Conservation (phyloP, 2,329 filamentous ascomycete genomes). For the Plectosphaerella sp. region DNA sequence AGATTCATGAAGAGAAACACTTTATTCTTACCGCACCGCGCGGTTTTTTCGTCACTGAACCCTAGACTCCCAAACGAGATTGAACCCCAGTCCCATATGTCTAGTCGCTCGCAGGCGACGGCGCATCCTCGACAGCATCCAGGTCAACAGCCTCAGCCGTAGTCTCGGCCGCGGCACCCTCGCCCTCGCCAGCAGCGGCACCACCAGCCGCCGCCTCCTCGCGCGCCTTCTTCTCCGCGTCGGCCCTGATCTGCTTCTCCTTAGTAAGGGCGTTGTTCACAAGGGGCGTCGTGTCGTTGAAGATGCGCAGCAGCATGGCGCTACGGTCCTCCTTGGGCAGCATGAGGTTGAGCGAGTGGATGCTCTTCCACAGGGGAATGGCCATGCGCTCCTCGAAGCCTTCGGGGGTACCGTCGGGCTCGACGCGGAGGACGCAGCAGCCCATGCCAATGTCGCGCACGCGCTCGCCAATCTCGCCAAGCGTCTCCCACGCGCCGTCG, state of each 20-base stretch:
- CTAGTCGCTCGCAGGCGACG: background rate
- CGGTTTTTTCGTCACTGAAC: no score
- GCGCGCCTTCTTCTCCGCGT: conserved; percentile 23
- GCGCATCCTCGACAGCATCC: conserved; percentile 1
- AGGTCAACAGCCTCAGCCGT: background rate
- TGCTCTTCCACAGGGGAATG: conserved; percentile 88
- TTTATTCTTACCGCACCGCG: no score
- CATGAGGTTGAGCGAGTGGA: conserved; percentile 93
- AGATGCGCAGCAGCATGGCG: conserved; percentile 87
- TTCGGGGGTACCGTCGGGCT: conserved; percentile 62
- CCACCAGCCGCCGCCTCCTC: conserved; percentile 6
- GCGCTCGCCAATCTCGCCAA: conserved; percentile 84
- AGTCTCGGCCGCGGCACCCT: background rate
- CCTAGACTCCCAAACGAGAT: background rate
- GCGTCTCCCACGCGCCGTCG: conserved; percentile 66
- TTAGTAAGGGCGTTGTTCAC: conserved; percentile 63
- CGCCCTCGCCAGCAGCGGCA: background rate
- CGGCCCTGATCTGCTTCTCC: conserved; percentile 28
- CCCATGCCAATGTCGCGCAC: conserved; percentile 80
- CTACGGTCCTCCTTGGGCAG: conserved; percentile 93
- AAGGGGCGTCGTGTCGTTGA: conserved; percentile 81
- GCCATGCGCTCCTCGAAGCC: conserved; percentile 74
- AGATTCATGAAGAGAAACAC: no score
- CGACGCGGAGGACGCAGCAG: conserved; percentile 83
- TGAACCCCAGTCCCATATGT: background rate